Conservation (phyloP, 441 rosid species). For the Erodium trifolium region DNA sequence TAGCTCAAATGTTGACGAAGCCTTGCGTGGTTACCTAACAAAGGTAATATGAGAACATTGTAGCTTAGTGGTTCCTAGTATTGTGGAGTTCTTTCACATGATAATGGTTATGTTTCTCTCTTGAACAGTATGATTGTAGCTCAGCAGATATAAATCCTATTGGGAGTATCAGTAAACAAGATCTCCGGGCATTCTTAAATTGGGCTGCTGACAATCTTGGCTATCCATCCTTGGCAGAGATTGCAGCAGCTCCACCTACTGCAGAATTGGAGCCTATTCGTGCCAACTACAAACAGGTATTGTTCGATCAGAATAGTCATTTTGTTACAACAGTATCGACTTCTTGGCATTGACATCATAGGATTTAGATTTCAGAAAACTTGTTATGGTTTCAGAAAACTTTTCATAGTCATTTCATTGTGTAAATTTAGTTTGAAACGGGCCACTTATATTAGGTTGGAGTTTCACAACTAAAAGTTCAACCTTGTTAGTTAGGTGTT, state of each 20-base stretch:
- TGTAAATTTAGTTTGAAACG: too few species aligned
- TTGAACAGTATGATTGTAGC: constrained; percentile 86
- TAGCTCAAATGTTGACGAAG: constrained; percentile 97
- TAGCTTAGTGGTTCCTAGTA: constrained; percentile 8
- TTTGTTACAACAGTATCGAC: too few species aligned
- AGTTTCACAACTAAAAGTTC: too few species aligned
- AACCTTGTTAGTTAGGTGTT: too few species aligned
- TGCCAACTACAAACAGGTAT: constrained; percentile 80
- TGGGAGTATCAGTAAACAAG: constrained; percentile 90
- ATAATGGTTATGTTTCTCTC: neutral
- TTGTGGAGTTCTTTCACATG: neutral
- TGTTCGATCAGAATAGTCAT: neutral
- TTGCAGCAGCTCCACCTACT: constrained; percentile 97
- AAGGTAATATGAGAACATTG: constrained; percentile 40
- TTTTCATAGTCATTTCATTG: neutral
- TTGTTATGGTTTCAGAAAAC: neutral
- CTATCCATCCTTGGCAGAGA: constrained; percentile 74
- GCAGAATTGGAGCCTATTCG: constrained; percentile 96
- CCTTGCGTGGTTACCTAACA: constrained; percentile 87
- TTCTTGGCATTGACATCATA: neutral
- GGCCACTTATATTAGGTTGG: too few species aligned
- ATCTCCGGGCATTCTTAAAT: constrained; percentile 63
- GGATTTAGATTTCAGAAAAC: neutral
- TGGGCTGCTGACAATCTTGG: constrained; percentile 91
- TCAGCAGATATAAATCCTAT: constrained; percentile 96